phyloP scores from a whole-genome alignment of 2,329 filamentous ascomycete species.

The Atkinsonella texensis region DNA sequence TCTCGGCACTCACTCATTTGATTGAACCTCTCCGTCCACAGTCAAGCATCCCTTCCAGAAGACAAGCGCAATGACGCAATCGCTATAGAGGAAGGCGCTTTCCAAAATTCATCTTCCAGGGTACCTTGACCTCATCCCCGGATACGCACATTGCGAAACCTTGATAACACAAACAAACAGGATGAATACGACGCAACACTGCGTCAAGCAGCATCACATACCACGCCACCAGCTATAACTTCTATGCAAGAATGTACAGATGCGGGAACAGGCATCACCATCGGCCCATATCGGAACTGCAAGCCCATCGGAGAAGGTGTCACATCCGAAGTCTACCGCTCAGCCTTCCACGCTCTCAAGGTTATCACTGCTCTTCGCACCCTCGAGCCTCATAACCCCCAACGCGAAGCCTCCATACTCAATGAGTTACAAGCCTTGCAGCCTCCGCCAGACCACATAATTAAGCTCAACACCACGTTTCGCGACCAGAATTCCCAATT shows the following conservation, averaged over 20 bases:
- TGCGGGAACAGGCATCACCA: conserved; percentile 25
- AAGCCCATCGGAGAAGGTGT: conserved; percentile 51
- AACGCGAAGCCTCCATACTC: conserved; percentile 69
- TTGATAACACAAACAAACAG: conserved; percentile 25
- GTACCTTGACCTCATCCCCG: conserved; percentile 23
- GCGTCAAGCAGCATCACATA: conserved; percentile 3
- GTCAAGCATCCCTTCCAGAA: conserved; percentile 18
- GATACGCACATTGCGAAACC: not conserved
- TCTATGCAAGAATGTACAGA: not conserved
- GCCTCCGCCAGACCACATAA: conserved; percentile 24
- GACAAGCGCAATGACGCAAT: conserved; percentile 39
- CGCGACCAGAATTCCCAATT: conserved; percentile 58
- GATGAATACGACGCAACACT: conserved; percentile 41
- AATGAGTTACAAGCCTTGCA: conserved; percentile 34
- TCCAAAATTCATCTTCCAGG: conserved; percentile 41
- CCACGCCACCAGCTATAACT: not conserved
- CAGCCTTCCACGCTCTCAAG: conserved; percentile 58
- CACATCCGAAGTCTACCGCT: conserved; percentile 74
- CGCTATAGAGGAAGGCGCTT: conserved; percentile 52
- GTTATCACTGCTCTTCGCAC: conserved; percentile 65
- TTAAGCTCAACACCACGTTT: conserved; percentile 64
- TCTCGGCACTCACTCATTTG: not conserved
- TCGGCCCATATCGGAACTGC: conserved; percentile 43
- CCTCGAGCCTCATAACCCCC: conserved; percentile 70
- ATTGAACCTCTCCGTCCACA: conserved; percentile 7